Conservation (phyloP, 2,329 filamentous ascomycete genomes). For the Pseudogymnoascus sp. region DNA sequence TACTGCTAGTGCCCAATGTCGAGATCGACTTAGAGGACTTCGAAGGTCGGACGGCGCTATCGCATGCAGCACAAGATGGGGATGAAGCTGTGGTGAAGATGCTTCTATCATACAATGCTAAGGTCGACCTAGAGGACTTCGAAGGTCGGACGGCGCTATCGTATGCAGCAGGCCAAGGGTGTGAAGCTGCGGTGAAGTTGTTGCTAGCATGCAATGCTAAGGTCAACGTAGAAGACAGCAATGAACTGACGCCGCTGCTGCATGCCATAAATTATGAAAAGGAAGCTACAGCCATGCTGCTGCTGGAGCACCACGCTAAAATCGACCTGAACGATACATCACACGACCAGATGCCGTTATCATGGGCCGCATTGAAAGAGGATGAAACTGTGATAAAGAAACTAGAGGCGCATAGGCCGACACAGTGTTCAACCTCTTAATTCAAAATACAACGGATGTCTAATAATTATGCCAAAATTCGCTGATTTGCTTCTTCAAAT, state of each 20-base stretch:
- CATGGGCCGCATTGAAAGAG: neutral
- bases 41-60: constrained; percentile 12
- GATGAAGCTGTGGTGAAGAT: constrained; percentile 12
- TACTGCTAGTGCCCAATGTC: neutral
- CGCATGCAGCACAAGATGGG: constrained; percentile 12
- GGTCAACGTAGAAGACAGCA: constrained; percentile 12
- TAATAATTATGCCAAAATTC: neutral
- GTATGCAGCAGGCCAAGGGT: constrained; percentile 18
- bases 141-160: constrained; percentile 26
- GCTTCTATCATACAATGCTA: constrained; percentile 7
- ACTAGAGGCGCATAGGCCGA: neutral
- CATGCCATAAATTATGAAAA: neutral
- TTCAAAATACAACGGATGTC: neutral
- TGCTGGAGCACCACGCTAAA: neutral
- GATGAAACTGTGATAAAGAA: constrained; percentile 6
- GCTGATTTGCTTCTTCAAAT: neutral
- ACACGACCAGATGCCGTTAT: constrained; percentile 5
- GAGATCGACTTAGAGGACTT: neutral
- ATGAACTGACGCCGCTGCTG: constrained; percentile 23
- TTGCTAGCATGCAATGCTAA: constrained; percentile 5
- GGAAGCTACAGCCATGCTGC: neutral
- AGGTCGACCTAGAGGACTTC: constrained; percentile 7
- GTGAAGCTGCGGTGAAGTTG: constrained; percentile 1
- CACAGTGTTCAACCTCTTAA: neutral
- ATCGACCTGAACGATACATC: neutral